Conservation (phyloP, 352 stramenopile genomes). For the Globisporangium recalcitrans region DNA sequence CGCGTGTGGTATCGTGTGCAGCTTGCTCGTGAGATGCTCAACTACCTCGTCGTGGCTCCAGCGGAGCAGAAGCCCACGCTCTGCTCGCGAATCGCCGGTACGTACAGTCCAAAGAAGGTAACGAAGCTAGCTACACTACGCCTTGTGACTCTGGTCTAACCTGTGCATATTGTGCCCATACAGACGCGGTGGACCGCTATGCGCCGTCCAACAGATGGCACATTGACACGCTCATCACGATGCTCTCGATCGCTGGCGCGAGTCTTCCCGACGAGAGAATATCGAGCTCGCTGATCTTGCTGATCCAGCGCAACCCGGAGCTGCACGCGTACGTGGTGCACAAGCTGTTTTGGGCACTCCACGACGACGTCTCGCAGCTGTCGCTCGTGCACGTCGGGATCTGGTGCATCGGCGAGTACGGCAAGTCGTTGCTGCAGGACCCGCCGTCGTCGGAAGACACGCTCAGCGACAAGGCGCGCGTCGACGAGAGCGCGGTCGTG, state of each 20-base stretch:
- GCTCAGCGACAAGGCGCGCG: conserved; percentile 54
- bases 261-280: conserved; percentile 92
- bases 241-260: conserved; percentile 96
- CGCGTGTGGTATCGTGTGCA: conserved; percentile 17
- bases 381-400: conserved; percentile 96
- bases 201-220: conserved; percentile 86
- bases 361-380: conserved; percentile 93
- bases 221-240: conserved; percentile 97
- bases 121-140: too few relatives aligned
- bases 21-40: conserved; percentile 97
- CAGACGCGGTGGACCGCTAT: conserved; percentile 82
- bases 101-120: conserved; percentile 14
- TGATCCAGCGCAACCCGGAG: conserved; percentile 91
- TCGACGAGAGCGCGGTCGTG: conserved; percentile 62
- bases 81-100: conserved; percentile 92
- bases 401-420: conserved; percentile 98
- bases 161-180: not conserved
- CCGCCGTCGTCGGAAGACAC: conserved; percentile 56
- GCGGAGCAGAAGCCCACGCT: conserved; percentile 93
- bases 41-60: conserved; percentile 98
- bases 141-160: not conserved
- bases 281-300: conserved; percentile 92
- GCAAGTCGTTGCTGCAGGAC: conserved; percentile 83
- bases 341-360: conserved; percentile 95
- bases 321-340: conserved; percentile 94